A percentile compares a stretch with the other conserved stretches of the same genome.
These are phyloP conservation scores for Penicillium sp. DNA, from an alignment of 2,329 filamentous ascomycete genomes.

Conservation along the genomic window DNA sequence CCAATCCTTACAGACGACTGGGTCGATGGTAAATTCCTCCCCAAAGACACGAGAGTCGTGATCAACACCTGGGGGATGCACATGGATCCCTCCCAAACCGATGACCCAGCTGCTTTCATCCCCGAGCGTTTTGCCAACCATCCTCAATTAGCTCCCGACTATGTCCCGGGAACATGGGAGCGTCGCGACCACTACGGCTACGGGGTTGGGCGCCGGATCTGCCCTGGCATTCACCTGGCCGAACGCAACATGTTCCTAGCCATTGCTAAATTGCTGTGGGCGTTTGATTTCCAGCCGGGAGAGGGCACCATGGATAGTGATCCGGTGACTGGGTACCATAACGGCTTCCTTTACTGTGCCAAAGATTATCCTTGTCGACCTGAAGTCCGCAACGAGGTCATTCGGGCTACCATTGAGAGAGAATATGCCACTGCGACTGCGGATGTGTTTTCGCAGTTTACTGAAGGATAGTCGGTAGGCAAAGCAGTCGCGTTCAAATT, in stretches of 20 bases:
- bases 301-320: not conserved
- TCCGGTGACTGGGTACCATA: not conserved
- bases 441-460: not conserved
- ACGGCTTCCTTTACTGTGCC: not conserved
- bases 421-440: not conserved
- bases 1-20: not conserved
- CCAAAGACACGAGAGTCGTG: not conserved
- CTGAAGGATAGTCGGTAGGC: not conserved
- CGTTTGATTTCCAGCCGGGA: not conserved
- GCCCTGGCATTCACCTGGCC: slow-evolving; percentile 1
- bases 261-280: not conserved
- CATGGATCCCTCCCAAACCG: not conserved
- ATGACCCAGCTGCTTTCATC: not conserved
- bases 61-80: slow-evolving; percentile 2
- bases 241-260: not conserved
- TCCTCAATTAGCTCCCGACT: not conserved
- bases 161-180: not conserved
- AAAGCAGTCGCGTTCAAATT: too few relatives aligned
- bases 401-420: not conserved
- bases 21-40: not conserved
- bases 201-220: not conserved
- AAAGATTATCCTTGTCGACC: not conserved
- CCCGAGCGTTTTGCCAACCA: not conserved
- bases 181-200: slow-evolving; percentile 1
- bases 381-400: not conserved